phyloP scores from a whole-genome alignment of 441 rosid species.

The Populus hybrid region DNA sequence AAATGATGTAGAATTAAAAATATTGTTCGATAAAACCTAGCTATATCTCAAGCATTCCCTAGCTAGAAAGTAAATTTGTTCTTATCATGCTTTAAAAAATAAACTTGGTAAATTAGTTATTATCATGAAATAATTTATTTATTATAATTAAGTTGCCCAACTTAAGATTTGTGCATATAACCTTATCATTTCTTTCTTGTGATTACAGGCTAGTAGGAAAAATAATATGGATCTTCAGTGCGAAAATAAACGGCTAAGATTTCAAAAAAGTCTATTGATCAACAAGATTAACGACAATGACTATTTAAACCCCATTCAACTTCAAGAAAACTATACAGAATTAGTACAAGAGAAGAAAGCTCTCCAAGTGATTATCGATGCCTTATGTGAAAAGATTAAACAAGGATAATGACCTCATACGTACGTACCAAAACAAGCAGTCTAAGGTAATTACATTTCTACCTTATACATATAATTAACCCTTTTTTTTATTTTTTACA shows the following conservation, averaged over 20 bases:
- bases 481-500: too few relatives aligned
- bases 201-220: background rate
- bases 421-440: background rate
- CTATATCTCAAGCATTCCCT: too few relatives aligned
- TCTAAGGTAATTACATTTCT: background rate
- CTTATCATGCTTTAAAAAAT: too few relatives aligned
- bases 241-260: background rate
- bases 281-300: background rate
- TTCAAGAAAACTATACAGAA: background rate
- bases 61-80: too few relatives aligned
- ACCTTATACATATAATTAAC: background rate
- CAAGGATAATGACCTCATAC: background rate
- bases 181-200: too few relatives aligned
- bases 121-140: too few relatives aligned
- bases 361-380: background rate
- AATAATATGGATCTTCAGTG: background rate
- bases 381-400: background rate
- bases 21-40: too few relatives aligned
- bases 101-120: too few relatives aligned
- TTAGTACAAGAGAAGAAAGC: background rate
- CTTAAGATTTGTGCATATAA: too few relatives aligned
- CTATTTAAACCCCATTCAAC: background rate
- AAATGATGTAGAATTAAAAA: too few relatives aligned
- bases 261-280: background rate
- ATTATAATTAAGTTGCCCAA: too few relatives aligned